These are phyloP conservation scores for Aspergillus ibericus DNA, from an alignment of 2,329 filamentous ascomycete genomes.

Conservation along the genomic window DNA sequence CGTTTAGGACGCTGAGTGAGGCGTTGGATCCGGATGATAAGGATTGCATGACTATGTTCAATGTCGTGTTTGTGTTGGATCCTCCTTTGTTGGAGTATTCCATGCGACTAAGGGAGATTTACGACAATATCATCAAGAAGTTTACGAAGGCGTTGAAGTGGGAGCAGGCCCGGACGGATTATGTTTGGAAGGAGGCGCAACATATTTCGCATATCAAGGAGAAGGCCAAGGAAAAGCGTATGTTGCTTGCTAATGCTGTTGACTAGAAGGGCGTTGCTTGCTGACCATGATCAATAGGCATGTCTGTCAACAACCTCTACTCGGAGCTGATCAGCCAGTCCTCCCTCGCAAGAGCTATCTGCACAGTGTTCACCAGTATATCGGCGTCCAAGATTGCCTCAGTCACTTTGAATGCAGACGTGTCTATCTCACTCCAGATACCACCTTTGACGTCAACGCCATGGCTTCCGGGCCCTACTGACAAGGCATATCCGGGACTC, in stretches of 20 bases:
- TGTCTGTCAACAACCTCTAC: constrained; percentile 40
- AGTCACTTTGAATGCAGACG: constrained; percentile 67
- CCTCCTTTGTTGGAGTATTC: constrained; percentile 76
- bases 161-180: constrained; percentile 84
- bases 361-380: constrained; percentile 77
- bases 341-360: constrained; percentile 77
- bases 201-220: constrained; percentile 78
- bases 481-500: constrained; percentile 70
- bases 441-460: constrained; percentile 66
- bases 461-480: constrained; percentile 68
- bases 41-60: constrained; percentile 91
- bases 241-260: constrained; percentile 4
- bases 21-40: constrained; percentile 41
- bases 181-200: constrained; percentile 89
- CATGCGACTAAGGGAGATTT: constrained; percentile 72
- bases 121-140: constrained; percentile 86
- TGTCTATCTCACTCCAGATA: constrained; percentile 64
- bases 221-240: constrained; percentile 66
- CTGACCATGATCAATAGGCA: constrained; percentile 28
- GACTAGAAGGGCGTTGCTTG: neutral
- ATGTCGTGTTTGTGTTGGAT: constrained; percentile 87
- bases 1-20: constrained; percentile 24
- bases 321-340: constrained; percentile 58
- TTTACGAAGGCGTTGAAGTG: constrained; percentile 90
- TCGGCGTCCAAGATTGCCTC: constrained; percentile 84